Evolutionary conservation across 805 yeast genomes (phyloP), one percentile per base, ranked within the genome.

Genomic region (Zygoascus biomembranicola): DNA sequence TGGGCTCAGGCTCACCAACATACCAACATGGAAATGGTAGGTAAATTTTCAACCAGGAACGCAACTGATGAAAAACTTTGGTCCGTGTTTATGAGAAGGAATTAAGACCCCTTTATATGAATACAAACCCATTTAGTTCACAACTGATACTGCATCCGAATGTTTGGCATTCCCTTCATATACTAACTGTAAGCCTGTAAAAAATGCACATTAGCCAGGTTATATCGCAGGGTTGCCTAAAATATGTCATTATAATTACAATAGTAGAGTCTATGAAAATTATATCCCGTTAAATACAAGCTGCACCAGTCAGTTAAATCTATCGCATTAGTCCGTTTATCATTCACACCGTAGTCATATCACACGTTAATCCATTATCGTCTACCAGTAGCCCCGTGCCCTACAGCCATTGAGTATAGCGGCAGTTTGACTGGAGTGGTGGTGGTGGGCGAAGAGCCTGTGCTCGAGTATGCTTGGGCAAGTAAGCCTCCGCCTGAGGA

Each of bases 21-120:
- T 23, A 23, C 28, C 28, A 23, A 4, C 28, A 23, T 23, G 28
- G 28, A 23, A 23, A 23, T 23, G 28, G 28, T 23, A 23, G 6
- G 28, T 23, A 23, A 23, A 23, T 23, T 23, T 23, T 23, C 28
- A 23, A 23, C 28, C 28, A 23, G 6, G 28, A 23, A 23, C 28
- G 28, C 28, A 48, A n/a, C 55, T 63, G 66, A 63, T 63, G 66
- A 61, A 43, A 59, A 46, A 39, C 45, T 47, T 52, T 67, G 71
- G 71, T 67, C 71, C 71, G 71, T 67, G 71, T 67, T 67, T 57
- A 69, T 65, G 71, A 67, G 61, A 61, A 59, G 63, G 70, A 66
- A 57, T 58, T 66, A 65, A 67, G 70, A 66, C 70, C 67, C 70
- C 71, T 66, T 58, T 57, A 51, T 13, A 59, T 67, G 71, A 65